A percentile compares a stretch with the other conserved stretches of the same genome.
Evolutionary conservation across 2,329 filamentous ascomycete species (phyloP).

Genomic region (Colletotrichum karsti): DNA sequence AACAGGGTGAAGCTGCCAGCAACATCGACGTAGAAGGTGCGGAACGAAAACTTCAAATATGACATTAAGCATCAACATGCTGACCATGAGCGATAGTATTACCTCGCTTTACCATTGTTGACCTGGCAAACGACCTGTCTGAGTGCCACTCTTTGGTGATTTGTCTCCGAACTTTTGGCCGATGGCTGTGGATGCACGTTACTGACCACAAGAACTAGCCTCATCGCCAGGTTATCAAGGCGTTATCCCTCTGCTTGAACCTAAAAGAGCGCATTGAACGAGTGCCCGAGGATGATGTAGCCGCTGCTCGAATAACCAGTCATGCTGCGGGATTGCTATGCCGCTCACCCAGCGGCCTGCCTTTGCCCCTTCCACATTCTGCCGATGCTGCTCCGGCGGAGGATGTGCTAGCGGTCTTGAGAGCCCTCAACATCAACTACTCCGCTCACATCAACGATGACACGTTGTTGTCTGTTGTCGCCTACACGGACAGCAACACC

Average conservation of each 20-base stretch:
- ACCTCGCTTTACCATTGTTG: background rate
- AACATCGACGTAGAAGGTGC: too few relatives aligned
- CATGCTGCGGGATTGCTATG: background rate
- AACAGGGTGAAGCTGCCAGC: too few relatives aligned
- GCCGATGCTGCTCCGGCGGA: background rate
- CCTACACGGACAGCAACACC: slow-evolving; percentile 41
- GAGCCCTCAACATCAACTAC: background rate
- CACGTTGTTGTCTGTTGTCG: slow-evolving; percentile 40
- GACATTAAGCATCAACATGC: too few relatives aligned
- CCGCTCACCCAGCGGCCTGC: background rate
- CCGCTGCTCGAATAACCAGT: background rate
- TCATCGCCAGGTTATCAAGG: background rate
- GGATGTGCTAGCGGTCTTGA: background rate
- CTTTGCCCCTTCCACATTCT: background rate
- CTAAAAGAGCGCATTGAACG: background rate
- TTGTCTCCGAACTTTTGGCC: background rate
- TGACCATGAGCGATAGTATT: background rate
- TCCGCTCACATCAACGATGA: slow-evolving; percentile 12
- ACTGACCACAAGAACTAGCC: background rate
- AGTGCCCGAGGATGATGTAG: background rate
- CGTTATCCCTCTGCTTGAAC: background rate
- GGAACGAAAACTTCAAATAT: too few relatives aligned
- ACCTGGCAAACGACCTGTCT: background rate
- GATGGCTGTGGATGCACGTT: background rate
- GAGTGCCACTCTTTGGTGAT: background rate